These are phyloP conservation scores for Echeveria elegans DNA, from an alignment of 164 flowering plant species.

Conservation along the genomic window DNA sequence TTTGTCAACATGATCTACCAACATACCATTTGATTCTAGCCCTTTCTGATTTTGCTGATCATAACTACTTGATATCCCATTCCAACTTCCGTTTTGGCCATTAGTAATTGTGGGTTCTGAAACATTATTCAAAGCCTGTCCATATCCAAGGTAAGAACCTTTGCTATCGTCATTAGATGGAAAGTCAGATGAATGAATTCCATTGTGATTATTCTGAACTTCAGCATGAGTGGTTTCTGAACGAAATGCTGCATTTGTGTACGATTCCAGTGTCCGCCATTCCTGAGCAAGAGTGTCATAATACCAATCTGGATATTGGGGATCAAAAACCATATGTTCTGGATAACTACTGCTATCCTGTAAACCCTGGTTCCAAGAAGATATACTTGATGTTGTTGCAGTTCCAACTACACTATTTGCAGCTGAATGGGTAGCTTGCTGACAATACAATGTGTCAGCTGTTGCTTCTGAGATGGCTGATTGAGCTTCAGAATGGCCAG, in stretches of 20 bases:
- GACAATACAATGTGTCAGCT: conserved; percentile 54
- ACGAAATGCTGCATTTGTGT: not conserved
- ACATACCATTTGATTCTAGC: conserved; percentile 18
- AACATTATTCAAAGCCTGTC: conserved; percentile 20
- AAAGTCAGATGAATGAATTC: conserved; percentile 14
- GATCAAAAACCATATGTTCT: conserved; percentile 22
- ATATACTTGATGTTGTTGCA: conserved; percentile 28
- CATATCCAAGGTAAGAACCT: conserved; percentile 19
- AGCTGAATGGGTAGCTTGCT: conserved; percentile 50
- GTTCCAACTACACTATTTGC: conserved; percentile 34
- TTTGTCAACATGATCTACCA: conserved; percentile 10
- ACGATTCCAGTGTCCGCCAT: not conserved
- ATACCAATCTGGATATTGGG: conserved; percentile 4
- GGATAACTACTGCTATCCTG: conserved; percentile 57
- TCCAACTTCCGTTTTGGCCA: conserved; percentile 30
- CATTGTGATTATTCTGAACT: conserved; percentile 19
- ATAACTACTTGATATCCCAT: conserved; percentile 22
- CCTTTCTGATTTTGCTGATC: conserved; percentile 34
- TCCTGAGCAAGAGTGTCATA: conserved; percentile 4
- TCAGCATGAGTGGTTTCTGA: not conserved
- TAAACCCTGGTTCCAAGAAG: conserved; percentile 41
- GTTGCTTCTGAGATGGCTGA: conserved; percentile 27
- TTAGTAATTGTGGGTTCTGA: conserved; percentile 23
- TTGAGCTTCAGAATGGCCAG: conserved; percentile 14
- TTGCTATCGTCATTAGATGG: conserved; percentile 12